Evolutionary conservation across 306 rosid genomes (phyloP), one percentile per base, ranked within the genome.

Genomic region (Crotalaria pallida): DNA sequence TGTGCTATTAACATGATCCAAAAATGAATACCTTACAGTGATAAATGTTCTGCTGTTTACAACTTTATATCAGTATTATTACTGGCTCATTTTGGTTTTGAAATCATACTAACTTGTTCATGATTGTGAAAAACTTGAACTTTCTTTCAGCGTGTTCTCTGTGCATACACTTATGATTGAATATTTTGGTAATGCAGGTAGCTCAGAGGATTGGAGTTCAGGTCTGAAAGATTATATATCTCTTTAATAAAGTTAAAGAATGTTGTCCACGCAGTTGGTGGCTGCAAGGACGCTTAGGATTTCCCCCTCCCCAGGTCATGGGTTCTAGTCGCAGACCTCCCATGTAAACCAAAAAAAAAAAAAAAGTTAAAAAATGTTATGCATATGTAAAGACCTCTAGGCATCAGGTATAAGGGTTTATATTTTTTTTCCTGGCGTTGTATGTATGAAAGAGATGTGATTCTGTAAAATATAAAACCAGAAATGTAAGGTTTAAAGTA

Each of bases 171-270:
- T 7, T 59, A 57, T 69, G 69, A 66, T 53, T 12, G 26, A 47
- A 50, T 58, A 56, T 49, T 62, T 70, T 75, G 49, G 22, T 77
- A 73, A 71, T 72, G 78, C 88, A 93, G 96, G 90, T 90, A 47
- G 96, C 96, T 48, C 73, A 84, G 83, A 82, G 88, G 84, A 82
- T 90, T 24, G 94, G 96, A 21, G 87, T 87, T 26, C 75, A 56
- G 69, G 62, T 86, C 71, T 85, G 79, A 84, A 19, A 50, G 66
- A 50, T 29, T 10, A 6, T 49, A 51, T 38, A 6, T 49, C 56
- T 38, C 16, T 29, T 13, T 58, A n/a, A n/a, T n/a, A n/a, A n/a
- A 70, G 57, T 79, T 58, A 77, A 74, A 78, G 31, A 70, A 76
- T 65, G 82, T 56, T 61, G 7, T 67, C 33, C 70, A 12, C n/a